Evolutionary conservation across 345 rosid genomes (phyloP).

Genomic region (Geranium rotundifolium): DNA sequence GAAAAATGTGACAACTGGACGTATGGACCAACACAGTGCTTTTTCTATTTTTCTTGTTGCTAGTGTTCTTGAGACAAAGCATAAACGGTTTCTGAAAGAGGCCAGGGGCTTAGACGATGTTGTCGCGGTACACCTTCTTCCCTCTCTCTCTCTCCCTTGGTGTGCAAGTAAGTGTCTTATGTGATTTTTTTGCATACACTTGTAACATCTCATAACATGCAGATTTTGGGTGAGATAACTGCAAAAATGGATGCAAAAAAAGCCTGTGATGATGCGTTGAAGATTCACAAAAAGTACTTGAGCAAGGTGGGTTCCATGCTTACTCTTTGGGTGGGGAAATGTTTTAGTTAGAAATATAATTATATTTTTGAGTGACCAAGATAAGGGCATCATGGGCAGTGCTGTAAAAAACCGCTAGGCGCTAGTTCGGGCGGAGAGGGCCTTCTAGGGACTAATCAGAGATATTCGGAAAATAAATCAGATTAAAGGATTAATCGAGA

Average conservation of each 20-base stretch:
- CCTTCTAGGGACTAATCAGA: no score
- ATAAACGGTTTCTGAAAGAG: conserved; percentile 70
- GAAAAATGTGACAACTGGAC: conserved; percentile 42
- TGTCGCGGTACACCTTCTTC: conserved; percentile 38
- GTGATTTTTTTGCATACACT: no score
- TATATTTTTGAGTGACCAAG: no score
- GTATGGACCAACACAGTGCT: conserved; percentile 34
- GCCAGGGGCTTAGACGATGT: conserved; percentile 87
- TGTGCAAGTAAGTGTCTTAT: no score
- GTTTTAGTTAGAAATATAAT: no score
- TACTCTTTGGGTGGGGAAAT: no score
- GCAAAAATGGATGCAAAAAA: conserved; percentile 74
- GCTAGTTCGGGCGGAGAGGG: no score
- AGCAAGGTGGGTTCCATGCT: conserved; percentile 36
- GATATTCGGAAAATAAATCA: no score
- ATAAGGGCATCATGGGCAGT: no score
- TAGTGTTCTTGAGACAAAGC: conserved; percentile 76
- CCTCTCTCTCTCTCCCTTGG: no score
- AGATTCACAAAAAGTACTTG: conserved; percentile 70
- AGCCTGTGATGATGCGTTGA: conserved; percentile 67
- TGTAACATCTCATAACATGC: not conserved
- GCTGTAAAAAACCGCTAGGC: no score
- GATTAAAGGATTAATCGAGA: no score
- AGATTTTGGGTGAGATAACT: conserved; percentile 73
- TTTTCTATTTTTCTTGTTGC: conserved; percentile 82